Conservation (phyloP, 2,329 filamentous ascomycete species). For the Ustilaginoidea virens region DNA sequence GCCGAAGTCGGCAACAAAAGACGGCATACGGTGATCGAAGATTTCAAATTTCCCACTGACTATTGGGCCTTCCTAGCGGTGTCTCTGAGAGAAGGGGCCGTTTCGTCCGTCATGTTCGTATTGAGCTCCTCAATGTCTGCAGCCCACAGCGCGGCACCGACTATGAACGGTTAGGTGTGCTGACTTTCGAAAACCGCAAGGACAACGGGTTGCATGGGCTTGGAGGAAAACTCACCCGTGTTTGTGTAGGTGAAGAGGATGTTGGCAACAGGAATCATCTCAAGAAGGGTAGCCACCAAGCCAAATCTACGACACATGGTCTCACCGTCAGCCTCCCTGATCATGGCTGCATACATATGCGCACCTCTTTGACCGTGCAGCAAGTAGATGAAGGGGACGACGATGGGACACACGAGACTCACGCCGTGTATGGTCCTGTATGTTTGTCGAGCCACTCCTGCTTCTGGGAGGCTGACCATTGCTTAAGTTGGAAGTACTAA, state of each 20-base stretch:
- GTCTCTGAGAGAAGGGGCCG: constrained; percentile 34
- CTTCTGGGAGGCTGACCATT: constrained; percentile 52
- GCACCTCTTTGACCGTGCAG: background rate
- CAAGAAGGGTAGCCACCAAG: constrained; percentile 59
- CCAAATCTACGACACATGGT: constrained; percentile 46
- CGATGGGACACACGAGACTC: constrained; percentile 23
- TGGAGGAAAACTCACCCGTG: constrained; percentile 33
- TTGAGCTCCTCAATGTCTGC: constrained; percentile 58
- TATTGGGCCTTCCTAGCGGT: constrained; percentile 28
- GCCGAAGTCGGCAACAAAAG: too few relatives aligned
- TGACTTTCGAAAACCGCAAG: too few relatives aligned
- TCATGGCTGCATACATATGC: too few relatives aligned
- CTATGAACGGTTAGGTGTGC: constrained; percentile 20
- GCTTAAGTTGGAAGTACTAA: constrained; percentile 84
- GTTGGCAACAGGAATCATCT: constrained; percentile 70
- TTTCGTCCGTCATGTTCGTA: constrained; percentile 31
- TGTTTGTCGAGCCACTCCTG: constrained; percentile 56
- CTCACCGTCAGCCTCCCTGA: background rate
- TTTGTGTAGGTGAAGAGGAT: constrained; percentile 86
- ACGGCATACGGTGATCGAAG: too few relatives aligned
- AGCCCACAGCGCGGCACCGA: constrained; percentile 89
- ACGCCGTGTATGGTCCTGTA: constrained; percentile 68
- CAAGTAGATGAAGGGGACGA: too few relatives aligned
- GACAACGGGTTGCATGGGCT: too few relatives aligned
- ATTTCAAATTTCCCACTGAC: too few relatives aligned